These are phyloP conservation scores for Trifolium pratense DNA, from an alignment of 306 rosid species.

Conservation along the genomic window DNA sequence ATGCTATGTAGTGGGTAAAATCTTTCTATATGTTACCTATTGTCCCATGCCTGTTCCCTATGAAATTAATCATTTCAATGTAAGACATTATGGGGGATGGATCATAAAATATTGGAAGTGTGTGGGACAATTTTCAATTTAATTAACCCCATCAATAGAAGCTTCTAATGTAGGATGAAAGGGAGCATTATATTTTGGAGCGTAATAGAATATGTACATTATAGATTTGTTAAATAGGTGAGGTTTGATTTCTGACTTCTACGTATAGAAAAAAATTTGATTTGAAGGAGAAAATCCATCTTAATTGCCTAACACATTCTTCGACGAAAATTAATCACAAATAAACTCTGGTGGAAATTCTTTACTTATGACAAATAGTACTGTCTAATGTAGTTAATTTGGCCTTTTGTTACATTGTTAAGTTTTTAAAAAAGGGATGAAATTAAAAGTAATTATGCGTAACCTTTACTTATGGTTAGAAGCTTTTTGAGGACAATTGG, in stretches of 20 bases:
- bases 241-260: too few species aligned
- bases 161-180: constrained; percentile 13
- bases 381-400: constrained; percentile 1
- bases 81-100: constrained; percentile 34
- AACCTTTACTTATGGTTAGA: constrained; percentile 41
- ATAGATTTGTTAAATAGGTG: too few species aligned
- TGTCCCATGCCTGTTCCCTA: constrained; percentile 50
- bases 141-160: not conserved
- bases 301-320: too few species aligned
- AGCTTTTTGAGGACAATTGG: constrained; percentile 40
- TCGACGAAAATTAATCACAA: too few species aligned
- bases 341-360: too few species aligned
- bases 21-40: constrained; percentile 26
- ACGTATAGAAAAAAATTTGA: too few species aligned
- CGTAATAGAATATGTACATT: too few species aligned
- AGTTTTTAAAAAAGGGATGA: not conserved
- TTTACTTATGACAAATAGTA: not conserved
- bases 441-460: not conserved
- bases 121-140: constrained; percentile 26
- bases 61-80: constrained; percentile 31
- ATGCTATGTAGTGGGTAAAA: constrained; percentile 33
- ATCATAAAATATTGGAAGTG: constrained; percentile 47
- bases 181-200: constrained; percentile 17
- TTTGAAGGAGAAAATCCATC: too few species aligned
- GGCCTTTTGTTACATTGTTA: constrained; percentile 7